Evolutionary conservation across 2,329 filamentous ascomycete species (phyloP).

Genomic region (Cercospora sesami): DNA sequence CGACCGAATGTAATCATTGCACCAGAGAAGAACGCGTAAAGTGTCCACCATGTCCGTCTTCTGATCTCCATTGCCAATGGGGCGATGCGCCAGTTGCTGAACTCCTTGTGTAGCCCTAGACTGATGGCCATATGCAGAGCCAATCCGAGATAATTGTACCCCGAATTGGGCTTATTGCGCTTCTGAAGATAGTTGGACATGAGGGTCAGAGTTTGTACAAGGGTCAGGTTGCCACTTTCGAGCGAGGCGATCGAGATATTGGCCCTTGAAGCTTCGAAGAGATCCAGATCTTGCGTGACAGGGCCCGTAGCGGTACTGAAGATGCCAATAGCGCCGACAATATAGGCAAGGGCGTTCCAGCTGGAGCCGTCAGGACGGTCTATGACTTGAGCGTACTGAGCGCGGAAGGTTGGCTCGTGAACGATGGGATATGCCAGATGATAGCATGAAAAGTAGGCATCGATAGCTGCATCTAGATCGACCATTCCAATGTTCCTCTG

Average conservation of each 20-base stretch:
- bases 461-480: constrained; percentile 36
- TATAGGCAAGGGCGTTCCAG: constrained; percentile 51
- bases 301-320: constrained; percentile 44
- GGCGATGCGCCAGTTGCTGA: constrained; percentile 50
- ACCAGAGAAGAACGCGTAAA: constrained; percentile 52
- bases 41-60: constrained; percentile 41
- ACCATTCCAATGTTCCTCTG: constrained; percentile 33
- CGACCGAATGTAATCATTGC: constrained; percentile 54
- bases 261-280: constrained; percentile 49
- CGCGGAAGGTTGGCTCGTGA: constrained; percentile 51
- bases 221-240: constrained; percentile 52
- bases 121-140: constrained; percentile 54
- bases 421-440: constrained; percentile 51
- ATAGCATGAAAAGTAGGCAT: constrained; percentile 51
- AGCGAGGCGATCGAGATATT: constrained; percentile 50
- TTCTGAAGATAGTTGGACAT: constrained; percentile 54
- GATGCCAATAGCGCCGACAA: constrained; percentile 48
- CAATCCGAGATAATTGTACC: constrained; percentile 52
- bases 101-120: constrained; percentile 54
- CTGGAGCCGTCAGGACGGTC: constrained; percentile 44
- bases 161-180: constrained; percentile 53
- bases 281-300: constrained; percentile 46
- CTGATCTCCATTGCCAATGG: constrained; percentile 42
- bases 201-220: constrained; percentile 51
- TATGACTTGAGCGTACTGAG: constrained; percentile 49